Evolutionary conservation across 805 yeast genomes (phyloP), one percentile per base, ranked within the genome.

Genomic region (Babjeviella inositovora): DNA sequence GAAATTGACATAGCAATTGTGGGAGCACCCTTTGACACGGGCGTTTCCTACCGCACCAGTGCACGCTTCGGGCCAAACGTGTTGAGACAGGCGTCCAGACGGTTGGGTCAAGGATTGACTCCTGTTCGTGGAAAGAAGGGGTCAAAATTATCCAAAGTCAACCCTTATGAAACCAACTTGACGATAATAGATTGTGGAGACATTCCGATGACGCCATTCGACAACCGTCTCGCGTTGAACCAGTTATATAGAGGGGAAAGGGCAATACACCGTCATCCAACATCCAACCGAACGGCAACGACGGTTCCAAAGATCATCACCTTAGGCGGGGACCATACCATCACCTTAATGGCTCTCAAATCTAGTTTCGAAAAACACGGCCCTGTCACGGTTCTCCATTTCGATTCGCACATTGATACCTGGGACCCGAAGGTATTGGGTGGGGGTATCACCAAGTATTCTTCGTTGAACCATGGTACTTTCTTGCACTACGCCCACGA

Each of bases 401-500:
- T 71, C 31, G 81, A 71, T 38, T 57, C 74, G 13, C 82, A 72
- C 40, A 56, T 72, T 20, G 82, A 73, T 43, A 71, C 81, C 3
- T 72, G 80, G 75, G 57, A 62, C 32, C 82, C 82, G 5, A 41
- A 51, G 24, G 61, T 57, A 11, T 48, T 70, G 17, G 80, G 80
- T 7, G 81, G 80, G 4, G 73, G 68, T 5, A 43, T 70, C 13
- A 49, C 72, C 8, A 53, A 62, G 32, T 71, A 73, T 36, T 64
- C 70, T 47, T 29, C 39, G 12, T 40, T 68, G 27, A 73, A 71
- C 35, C 81, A 73, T 39, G 82, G 81, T 5, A 71, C 82, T 0
- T 71, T 70, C 31, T 47, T 73, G 20, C 80, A 71, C 39, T 71
- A 67, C 43, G 82, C 82, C 1, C 64, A 65, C 21, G 81, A 73